Conservation (phyloP, 768 basidiomycete species). For the Russula earlei region DNA sequence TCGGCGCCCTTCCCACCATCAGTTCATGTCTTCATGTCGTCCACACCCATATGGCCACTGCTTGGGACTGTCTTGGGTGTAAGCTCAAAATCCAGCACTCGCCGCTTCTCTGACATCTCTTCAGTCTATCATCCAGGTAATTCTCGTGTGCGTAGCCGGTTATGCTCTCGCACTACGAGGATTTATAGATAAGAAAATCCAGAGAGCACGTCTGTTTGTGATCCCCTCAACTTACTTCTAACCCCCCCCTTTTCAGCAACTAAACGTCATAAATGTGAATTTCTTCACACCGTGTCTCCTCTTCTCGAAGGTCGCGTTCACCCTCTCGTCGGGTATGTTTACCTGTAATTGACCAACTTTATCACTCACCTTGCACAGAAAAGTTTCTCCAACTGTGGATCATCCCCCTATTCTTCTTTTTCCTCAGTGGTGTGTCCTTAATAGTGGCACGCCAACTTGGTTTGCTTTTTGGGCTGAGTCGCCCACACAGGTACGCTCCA, state of each 20-base stretch:
- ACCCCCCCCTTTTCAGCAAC: constrained; percentile 36
- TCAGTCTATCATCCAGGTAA: constrained; percentile 84
- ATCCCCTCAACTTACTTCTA: constrained; percentile 13
- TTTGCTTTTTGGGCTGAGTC: constrained; percentile 52
- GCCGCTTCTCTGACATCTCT: not conserved
- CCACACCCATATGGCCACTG: constrained; percentile 34
- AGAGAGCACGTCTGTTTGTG: constrained; percentile 47
- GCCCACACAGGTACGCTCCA: constrained; percentile 59
- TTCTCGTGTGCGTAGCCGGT: constrained; percentile 75
- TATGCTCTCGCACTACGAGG: constrained; percentile 69
- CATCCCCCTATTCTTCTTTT: constrained; percentile 77
- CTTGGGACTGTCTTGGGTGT: constrained; percentile 52
- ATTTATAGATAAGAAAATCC: constrained; percentile 83
- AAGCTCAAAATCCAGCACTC: constrained; percentile 13
- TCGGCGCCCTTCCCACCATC: too few species aligned
- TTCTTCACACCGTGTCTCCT: constrained; percentile 83
- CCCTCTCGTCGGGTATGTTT: constrained; percentile 49
- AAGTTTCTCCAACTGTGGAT: constrained; percentile 78
- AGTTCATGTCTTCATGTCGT: constrained; percentile 4
- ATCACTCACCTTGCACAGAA: constrained; percentile 28
- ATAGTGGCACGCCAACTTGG: constrained; percentile 54
- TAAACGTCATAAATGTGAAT: constrained; percentile 77
- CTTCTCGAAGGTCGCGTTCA: constrained; percentile 94
- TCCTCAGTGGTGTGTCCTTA: constrained; percentile 69
- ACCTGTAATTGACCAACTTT: not conserved